phyloP scores from a whole-genome alignment of 2,329 filamentous ascomycete genomes.

The Dryadomyces quercus-mongolicae region DNA sequence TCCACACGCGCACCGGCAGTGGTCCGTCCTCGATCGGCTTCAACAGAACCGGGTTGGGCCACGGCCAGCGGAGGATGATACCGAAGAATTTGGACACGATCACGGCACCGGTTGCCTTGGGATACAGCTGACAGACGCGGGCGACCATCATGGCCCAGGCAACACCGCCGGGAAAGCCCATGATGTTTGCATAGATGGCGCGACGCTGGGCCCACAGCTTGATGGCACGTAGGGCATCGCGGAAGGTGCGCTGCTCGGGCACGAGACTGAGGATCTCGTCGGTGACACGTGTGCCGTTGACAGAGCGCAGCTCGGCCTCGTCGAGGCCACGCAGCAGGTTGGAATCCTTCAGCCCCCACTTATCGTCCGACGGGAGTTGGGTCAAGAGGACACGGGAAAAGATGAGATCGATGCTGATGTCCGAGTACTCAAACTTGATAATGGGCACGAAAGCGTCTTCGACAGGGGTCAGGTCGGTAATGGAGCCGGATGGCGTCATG shows the following conservation, averaged over 20 bases:
- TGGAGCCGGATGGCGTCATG: conserved; percentile 65
- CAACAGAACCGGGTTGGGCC: conserved; percentile 86
- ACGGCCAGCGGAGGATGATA: conserved; percentile 82
- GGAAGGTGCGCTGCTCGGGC: conserved; percentile 81
- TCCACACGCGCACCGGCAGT: conserved; percentile 81
- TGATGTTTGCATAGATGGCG: conserved; percentile 90
- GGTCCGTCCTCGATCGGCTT: conserved; percentile 78
- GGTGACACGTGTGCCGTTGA: conserved; percentile 91
- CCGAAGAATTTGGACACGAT: conserved; percentile 91
- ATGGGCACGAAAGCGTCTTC: conserved; percentile 90
- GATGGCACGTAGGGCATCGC: conserved; percentile 77
- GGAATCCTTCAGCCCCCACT: conserved; percentile 70
- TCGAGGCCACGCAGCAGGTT: conserved; percentile 75
- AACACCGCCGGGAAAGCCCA: conserved; percentile 92
- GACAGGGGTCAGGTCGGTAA: conserved; percentile 75
- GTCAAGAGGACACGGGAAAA: conserved; percentile 64
- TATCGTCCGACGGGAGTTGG: conserved; percentile 53
- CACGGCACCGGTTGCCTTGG: conserved; percentile 76
- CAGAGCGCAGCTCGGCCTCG: conserved; percentile 72
- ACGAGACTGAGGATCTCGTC: conserved; percentile 84
- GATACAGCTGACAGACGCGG: conserved; percentile 90
- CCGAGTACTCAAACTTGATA: conserved; percentile 87
- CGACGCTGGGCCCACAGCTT: conserved; percentile 93
- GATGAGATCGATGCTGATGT: conserved; percentile 91
- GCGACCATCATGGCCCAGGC: conserved; percentile 98